phyloP scores from a whole-genome alignment of 129 eudicot genomes.

The Flaveria linearis region DNA sequence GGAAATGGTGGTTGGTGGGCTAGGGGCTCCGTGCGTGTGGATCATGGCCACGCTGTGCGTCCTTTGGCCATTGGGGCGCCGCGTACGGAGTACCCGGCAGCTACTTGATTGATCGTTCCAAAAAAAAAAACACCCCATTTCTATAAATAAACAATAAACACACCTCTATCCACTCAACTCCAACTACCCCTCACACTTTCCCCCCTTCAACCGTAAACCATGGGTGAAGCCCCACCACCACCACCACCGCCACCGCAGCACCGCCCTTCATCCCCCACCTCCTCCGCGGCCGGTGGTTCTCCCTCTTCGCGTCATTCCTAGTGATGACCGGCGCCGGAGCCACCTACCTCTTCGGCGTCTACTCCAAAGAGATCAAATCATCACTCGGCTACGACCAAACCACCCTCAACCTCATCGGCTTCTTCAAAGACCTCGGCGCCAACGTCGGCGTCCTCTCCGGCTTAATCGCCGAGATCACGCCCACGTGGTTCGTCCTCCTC shows the following conservation, averaged over 20 bases:
- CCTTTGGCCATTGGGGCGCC: no score
- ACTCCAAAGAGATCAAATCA: constrained; percentile 54
- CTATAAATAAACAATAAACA: neutral
- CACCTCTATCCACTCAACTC: neutral
- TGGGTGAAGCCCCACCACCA: constrained; percentile 31
- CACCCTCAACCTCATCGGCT: constrained; percentile 56
- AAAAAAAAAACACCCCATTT: neutral
- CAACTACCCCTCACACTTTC: constrained; percentile 22
- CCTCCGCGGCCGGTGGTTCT: constrained; percentile 50
- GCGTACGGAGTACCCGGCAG: no score
- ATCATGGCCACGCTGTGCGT: no score
- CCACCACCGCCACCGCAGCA: neutral
- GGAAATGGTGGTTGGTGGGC: no score
- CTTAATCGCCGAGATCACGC: constrained; percentile 49
- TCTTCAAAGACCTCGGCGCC: constrained; percentile 65
- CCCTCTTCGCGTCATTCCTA: constrained; percentile 44
- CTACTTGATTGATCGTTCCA: no score
- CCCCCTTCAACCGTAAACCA: constrained; percentile 19
- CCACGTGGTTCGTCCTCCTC: constrained; percentile 56
- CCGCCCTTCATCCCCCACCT: constrained; percentile 29
- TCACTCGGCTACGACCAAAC: constrained; percentile 60
- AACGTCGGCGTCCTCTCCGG: constrained; percentile 59
- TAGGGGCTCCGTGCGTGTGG: no score
- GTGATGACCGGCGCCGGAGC: constrained; percentile 54
- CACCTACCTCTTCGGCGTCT: constrained; percentile 55